Evolutionary conservation across 768 basidiomycete species (phyloP).

Genomic region (Trametes coccinea): DNA sequence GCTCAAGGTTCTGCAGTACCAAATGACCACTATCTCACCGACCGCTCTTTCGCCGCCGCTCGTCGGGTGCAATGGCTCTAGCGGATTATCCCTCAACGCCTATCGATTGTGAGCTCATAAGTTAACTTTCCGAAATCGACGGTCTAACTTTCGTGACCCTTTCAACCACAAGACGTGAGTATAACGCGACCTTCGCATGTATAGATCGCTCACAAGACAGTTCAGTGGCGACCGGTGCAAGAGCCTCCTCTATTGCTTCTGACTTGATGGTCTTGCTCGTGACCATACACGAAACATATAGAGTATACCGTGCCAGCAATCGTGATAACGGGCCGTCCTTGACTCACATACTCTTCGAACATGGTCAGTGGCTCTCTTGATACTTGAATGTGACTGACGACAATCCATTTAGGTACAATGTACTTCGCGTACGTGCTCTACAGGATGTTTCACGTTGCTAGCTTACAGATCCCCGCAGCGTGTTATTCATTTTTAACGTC

Average conservation of each 20-base stretch:
- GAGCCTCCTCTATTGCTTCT: not conserved
- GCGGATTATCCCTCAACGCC: not conserved
- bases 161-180: too few relatives aligned
- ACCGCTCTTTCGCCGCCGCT: not conserved
- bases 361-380: not conserved
- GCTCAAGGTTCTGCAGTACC: not conserved
- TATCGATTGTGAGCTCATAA: not conserved
- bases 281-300: not conserved
- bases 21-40: not conserved
- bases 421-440: not conserved
- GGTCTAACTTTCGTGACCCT: not conserved
- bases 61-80: not conserved
- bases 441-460: too few relatives aligned
- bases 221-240: conserved; percentile 4
- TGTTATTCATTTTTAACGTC: conserved; percentile 5
- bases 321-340: not conserved
- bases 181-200: too few relatives aligned
- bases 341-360: not conserved
- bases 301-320: not conserved
- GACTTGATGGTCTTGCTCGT: conserved; percentile 1
- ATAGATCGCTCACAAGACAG: too few relatives aligned
- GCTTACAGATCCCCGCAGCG: not conserved
- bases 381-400: not conserved
- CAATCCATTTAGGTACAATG: not conserved
- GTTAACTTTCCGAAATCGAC: not conserved